Conservation (phyloP, 441 rosid species). For the Gossypium schwendimanii region DNA sequence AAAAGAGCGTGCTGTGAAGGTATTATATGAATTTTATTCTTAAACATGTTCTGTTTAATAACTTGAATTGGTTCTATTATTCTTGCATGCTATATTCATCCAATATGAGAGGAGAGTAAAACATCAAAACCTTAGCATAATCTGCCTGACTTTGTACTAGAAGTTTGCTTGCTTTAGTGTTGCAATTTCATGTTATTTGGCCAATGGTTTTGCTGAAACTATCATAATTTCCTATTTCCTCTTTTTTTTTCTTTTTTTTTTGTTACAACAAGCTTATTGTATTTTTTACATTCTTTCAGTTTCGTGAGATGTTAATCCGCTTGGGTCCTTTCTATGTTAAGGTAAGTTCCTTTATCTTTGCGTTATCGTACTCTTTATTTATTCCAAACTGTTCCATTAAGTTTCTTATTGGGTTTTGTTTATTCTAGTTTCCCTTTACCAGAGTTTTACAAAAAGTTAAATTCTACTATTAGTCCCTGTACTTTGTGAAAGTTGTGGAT, state of each 20-base stretch:
- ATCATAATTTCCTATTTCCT: conserved; percentile 2
- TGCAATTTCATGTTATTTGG: not conserved
- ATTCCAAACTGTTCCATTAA: not conserved
- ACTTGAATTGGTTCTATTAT: not conserved
- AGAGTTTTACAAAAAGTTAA: not conserved
- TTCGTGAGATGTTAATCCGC: conserved; percentile 72
- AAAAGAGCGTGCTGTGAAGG: conserved; percentile 76
- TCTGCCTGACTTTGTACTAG: not conserved
- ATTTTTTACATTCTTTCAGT: conserved; percentile 44
- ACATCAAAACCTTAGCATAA: not conserved
- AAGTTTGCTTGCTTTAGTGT: not conserved
- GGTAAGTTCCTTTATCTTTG: conserved; percentile 42
- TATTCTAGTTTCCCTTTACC: not conserved
- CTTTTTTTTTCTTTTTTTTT: not conserved
- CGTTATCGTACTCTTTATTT: not conserved
- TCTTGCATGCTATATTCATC: not conserved
- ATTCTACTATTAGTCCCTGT: no score
- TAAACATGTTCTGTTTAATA: not conserved
- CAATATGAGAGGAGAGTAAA: not conserved
- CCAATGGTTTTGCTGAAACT: not conserved
- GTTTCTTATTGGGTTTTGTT: conserved; percentile 1
- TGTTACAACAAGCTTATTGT: not conserved
- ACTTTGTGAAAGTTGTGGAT: no score
- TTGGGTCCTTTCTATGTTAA: conserved; percentile 95
- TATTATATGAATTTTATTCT: conserved; percentile 14